Percentiles rank a stretch among this genome's conserved stretches.
Conservation (phyloP, 805 yeast species). For the Naumovozyma baii region DNA sequence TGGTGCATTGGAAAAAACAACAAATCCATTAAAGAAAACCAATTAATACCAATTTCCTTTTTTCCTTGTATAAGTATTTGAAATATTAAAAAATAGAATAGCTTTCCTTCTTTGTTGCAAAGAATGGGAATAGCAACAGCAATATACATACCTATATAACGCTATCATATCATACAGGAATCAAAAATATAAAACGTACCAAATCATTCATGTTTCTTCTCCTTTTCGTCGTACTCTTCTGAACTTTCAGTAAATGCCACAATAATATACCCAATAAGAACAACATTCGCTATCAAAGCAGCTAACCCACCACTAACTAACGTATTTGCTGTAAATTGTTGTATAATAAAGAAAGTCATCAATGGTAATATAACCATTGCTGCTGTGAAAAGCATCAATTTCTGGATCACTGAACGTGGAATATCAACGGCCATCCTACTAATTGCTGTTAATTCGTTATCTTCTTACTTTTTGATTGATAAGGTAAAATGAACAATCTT, state of each 20-base stretch:
- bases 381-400: conserved; percentile 63
- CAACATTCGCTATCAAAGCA: conserved; percentile 66
- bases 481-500: too few relatives aligned
- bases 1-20: conserved; percentile 61
- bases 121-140: too few relatives aligned
- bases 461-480: too few relatives aligned
- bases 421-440: conserved; percentile 33
- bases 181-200: too few relatives aligned
- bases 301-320: conserved; percentile 72
- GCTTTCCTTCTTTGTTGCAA: too few relatives aligned
- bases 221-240: conserved; percentile 25
- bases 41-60: conserved; percentile 6
- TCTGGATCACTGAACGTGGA: conserved; percentile 46
- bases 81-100: too few relatives aligned
- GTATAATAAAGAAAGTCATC: conserved; percentile 48
- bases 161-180: too few relatives aligned
- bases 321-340: conserved; percentile 39
- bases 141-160: too few relatives aligned
- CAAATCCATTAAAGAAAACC: conserved; percentile 28
- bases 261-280: conserved; percentile 60
- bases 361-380: conserved; percentile 68
- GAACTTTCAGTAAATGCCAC: conserved; percentile 67
- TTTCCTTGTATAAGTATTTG: neutral
- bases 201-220: conserved; percentile 32
- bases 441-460: conserved; percentile 1